phyloP scores from a whole-genome alignment of 768 basidiomycete species.

The Russula earlei region DNA sequence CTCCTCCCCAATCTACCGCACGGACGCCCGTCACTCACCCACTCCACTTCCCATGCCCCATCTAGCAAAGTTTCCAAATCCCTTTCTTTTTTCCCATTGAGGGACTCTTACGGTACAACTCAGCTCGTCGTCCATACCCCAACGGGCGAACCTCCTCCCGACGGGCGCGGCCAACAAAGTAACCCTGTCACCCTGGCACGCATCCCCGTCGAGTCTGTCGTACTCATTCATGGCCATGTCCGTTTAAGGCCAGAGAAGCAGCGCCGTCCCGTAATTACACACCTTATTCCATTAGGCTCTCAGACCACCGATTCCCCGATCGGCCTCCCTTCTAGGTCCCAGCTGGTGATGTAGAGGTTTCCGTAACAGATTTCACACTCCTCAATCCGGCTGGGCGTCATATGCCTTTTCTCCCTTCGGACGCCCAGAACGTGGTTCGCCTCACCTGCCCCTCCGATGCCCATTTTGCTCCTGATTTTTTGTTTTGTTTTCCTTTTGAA shows the following conservation, averaged over 20 bases:
- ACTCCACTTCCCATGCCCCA: conserved; percentile 26
- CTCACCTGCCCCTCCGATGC: background rate
- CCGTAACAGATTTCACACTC: conserved; percentile 56
- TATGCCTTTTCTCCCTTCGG: conserved; percentile 83
- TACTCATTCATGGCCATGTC: conserved; percentile 71
- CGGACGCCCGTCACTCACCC: background rate
- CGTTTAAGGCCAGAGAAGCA: conserved; percentile 51
- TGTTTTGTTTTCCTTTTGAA: no score
- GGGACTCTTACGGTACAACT: conserved; percentile 64
- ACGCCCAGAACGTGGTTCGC: conserved; percentile 64
- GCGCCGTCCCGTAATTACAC: conserved; percentile 40
- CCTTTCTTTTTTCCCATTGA: conserved; percentile 81
- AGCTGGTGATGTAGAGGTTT: conserved; percentile 74
- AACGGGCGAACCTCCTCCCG: conserved; percentile 5
- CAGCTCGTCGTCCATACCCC: conserved; percentile 61
- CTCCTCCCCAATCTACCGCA: conserved; percentile 11
- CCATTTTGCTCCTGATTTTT: conserved; percentile 5
- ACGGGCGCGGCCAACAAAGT: conserved; percentile 13
- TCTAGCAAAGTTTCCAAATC: conserved; percentile 56
- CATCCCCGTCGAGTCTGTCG: conserved; percentile 68
- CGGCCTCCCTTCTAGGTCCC: conserved; percentile 33
- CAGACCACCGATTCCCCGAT: conserved; percentile 6
- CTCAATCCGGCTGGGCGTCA: conserved; percentile 66
- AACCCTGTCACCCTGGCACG: conserved; percentile 39
- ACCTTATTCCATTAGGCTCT: background rate